Percentiles rank a stretch among this genome's conserved stretches.
Conservation (phyloP, 306 rosid species). For the Corylus avellana region DNA sequence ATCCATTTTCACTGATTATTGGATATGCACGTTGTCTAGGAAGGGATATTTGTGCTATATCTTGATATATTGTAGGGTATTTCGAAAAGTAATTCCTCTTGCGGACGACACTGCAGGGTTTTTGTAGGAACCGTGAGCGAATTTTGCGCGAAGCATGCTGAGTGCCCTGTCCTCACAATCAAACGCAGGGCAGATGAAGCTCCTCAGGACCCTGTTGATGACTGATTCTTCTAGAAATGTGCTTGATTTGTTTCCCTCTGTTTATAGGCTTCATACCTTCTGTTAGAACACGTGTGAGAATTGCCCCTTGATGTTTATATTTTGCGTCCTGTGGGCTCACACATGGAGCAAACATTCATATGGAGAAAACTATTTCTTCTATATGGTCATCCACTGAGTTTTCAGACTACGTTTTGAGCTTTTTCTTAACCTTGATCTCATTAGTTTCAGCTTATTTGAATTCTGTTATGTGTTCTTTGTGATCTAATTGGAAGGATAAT, state of each 20-base stretch:
- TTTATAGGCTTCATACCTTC: background rate
- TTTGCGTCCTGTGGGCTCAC: background rate
- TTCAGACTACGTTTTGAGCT: background rate
- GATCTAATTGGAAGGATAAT: background rate
- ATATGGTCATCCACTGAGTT: background rate
- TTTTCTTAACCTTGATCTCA: background rate
- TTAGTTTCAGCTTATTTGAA: background rate
- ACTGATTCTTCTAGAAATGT: slow-evolving; percentile 40
- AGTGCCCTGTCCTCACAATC: slow-evolving; percentile 92
- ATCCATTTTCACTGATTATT: background rate
- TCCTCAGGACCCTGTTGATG: slow-evolving; percentile 94
- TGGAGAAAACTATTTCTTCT: slow-evolving; percentile 4
- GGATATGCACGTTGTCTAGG: background rate
- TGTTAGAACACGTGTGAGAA: background rate
- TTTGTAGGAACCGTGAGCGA: slow-evolving; percentile 98
- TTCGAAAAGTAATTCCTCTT: background rate
- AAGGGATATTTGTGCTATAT: background rate
- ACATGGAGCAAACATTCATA: background rate
- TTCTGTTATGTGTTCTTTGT: background rate
- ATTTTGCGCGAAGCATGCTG: slow-evolving; percentile 91
- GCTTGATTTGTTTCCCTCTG: background rate
- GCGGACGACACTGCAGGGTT: slow-evolving; percentile 55
- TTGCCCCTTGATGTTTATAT: background rate
- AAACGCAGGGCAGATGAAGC: slow-evolving; percentile 81
- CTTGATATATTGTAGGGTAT: background rate